Evolutionary conservation across 2,329 filamentous ascomycete genomes (phyloP).

Genomic region (Phyllosticta citribraziliensis): DNA sequence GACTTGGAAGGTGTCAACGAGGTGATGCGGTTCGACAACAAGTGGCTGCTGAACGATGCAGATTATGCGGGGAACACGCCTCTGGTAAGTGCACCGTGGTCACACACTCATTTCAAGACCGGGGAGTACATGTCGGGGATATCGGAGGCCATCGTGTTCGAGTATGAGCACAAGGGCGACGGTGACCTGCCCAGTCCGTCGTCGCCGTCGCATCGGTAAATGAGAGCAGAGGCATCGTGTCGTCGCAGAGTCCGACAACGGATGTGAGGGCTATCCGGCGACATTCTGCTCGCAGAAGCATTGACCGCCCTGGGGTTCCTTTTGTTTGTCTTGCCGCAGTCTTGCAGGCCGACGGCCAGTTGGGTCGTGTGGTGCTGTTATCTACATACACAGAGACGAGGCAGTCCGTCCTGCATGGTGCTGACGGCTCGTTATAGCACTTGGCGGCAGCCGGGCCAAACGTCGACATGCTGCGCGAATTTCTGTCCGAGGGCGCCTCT

Average conservation of each 20-base stretch:
- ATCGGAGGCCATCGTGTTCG: not conserved
- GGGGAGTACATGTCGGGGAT: not conserved
- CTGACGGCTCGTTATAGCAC: slow-evolving; percentile 32
- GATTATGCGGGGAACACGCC: slow-evolving; percentile 76
- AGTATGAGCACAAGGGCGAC: not conserved
- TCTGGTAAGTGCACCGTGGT: slow-evolving; percentile 28
- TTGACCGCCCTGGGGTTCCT: not conserved
- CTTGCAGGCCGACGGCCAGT: not conserved
- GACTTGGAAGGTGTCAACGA: slow-evolving; percentile 56
- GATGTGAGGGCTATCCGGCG: not conserved
- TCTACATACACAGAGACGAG: slow-evolving; percentile 1
- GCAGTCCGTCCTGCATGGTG: slow-evolving; percentile 7
- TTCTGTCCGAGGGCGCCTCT: slow-evolving; percentile 47
- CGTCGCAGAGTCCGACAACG: not conserved
- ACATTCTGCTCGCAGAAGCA: not conserved
- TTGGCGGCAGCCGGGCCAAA: slow-evolving; percentile 48
- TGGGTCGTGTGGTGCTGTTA: not conserved
- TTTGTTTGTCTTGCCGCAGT: not conserved
- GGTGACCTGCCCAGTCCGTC: not conserved
- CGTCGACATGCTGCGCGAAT: slow-evolving; percentile 44
- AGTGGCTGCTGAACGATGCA: slow-evolving; percentile 59
- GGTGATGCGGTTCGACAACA: slow-evolving; percentile 56
- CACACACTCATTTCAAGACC: not conserved
- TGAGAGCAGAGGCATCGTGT: not conserved
- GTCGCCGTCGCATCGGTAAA: not conserved